phyloP scores from a whole-genome alignment of 1,284 basidiomycete genomes.

The Wallemia ichthyophaga region DNA sequence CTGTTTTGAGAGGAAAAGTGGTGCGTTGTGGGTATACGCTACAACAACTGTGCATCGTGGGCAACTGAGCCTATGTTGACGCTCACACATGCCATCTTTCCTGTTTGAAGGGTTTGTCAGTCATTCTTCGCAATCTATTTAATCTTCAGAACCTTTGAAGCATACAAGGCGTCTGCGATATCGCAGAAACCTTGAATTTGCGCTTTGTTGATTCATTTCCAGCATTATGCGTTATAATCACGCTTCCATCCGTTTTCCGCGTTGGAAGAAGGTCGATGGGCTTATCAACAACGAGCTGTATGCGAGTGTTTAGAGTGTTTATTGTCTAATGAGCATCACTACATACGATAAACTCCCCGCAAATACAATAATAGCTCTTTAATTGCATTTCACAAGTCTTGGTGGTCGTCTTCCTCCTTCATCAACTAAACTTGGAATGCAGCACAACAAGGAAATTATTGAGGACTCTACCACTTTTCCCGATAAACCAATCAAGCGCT shows the following conservation, averaged over 20 bases:
- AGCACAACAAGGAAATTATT: not conserved
- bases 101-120: not conserved
- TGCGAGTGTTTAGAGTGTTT: not conserved
- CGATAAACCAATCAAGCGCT: slow-evolving; percentile 24
- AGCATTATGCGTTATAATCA: not conserved
- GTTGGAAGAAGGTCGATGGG: not conserved
- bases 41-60: not conserved
- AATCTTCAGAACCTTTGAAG: not conserved
- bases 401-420: too few species aligned
- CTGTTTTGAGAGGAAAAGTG: not conserved
- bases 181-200: not conserved
- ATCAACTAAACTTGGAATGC: not conserved
- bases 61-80: not conserved
- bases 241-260: not conserved
- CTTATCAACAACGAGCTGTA: not conserved
- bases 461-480: not conserved
- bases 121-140: not conserved
- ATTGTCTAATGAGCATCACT: not conserved
- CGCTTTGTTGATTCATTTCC: not conserved
- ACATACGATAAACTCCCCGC: not conserved
- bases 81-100: not conserved
- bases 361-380: not conserved
- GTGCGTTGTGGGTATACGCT: not conserved
- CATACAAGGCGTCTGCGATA: not conserved
- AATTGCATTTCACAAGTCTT: not conserved